These are phyloP conservation scores for Termitomyces sp. DNA, from an alignment of 768 basidiomycete species.

Conservation along the genomic window DNA sequence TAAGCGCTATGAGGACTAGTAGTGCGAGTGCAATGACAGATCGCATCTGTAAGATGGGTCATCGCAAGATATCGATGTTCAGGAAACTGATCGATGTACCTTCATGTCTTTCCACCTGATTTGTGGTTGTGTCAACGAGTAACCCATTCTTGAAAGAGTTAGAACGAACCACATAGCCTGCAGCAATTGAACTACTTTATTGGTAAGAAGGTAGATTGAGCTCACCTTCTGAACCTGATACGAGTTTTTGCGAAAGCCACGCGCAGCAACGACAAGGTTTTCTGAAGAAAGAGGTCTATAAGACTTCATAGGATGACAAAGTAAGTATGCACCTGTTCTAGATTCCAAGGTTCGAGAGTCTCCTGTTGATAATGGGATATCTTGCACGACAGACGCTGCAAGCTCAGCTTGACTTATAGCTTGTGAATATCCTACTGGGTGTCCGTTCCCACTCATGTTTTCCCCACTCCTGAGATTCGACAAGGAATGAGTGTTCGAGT, in stretches of 20 bases:
- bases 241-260: conserved; percentile 93
- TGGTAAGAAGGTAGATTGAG: not conserved
- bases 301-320: not conserved
- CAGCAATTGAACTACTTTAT: not conserved
- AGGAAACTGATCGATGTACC: conserved; percentile 33
- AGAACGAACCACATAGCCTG: conserved; percentile 84
- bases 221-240: conserved; percentile 92
- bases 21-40: conserved; percentile 90
- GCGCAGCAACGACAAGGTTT: conserved; percentile 90
- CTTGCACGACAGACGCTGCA: conserved; percentile 95
- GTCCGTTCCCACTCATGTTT: not conserved
- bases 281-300: conserved; percentile 42
- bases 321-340: conserved; percentile 87
- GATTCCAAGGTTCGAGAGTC: conserved; percentile 88
- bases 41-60: conserved; percentile 70
- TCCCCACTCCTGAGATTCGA: not conserved
- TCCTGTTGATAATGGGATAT: conserved; percentile 88
- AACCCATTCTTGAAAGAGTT: not conserved
- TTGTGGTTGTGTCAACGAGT: conserved; percentile 3
- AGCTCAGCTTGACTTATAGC: conserved; percentile 91
- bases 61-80: conserved; percentile 1
- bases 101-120: conserved; percentile 98
- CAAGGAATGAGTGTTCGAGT: not conserved
- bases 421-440: not conserved
- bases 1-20: conserved; percentile 84